Percentiles rank a stretch among this genome's conserved stretches.
Evolutionary conservation across 805 yeast genomes (phyloP).

Genomic region (Saccharomycopsis selenospora): DNA sequence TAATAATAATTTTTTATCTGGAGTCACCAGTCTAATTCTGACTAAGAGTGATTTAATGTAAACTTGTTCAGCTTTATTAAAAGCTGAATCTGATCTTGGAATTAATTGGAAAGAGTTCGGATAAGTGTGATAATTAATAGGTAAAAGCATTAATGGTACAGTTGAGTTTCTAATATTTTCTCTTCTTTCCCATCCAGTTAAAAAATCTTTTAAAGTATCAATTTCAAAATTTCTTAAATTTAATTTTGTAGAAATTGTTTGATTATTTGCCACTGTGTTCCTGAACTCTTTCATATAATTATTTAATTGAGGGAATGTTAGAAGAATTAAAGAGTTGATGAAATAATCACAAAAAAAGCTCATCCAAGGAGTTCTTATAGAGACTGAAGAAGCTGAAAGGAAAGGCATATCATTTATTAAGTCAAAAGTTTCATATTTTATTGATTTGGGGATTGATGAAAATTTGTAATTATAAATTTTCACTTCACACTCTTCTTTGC

Average conservation of each 20-base stretch:
- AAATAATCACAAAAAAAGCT: constrained; percentile 2
- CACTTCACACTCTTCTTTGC: constrained; percentile 15
- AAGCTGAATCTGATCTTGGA: background rate
- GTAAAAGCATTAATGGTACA: constrained; percentile 12
- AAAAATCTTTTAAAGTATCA: background rate
- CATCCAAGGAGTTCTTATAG: constrained; percentile 5
- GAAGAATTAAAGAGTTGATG: background rate
- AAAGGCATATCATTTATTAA: background rate
- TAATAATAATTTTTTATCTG: constrained; percentile 9
- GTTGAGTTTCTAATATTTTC: constrained; percentile 1
- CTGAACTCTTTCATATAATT: background rate
- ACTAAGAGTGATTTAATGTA: constrained; percentile 6
- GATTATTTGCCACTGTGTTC: background rate
- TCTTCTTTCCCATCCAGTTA: background rate
- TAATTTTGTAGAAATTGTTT: background rate
- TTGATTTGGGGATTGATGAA: background rate
- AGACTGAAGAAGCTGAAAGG: background rate
- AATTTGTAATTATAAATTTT: constrained; percentile 4
- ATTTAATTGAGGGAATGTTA: background rate
- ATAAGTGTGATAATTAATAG: constrained; percentile 3
- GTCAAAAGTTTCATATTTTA: constrained; percentile 1
- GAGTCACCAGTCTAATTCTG: constrained; percentile 7
- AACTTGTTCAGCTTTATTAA: background rate
- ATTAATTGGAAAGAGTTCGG: background rate
- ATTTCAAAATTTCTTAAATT: background rate